A percentile compares a stretch with the other conserved stretches of the same genome.
Evolutionary conservation across 83 land plant species (phyloP).

Genomic region (Thuja plicata): DNA sequence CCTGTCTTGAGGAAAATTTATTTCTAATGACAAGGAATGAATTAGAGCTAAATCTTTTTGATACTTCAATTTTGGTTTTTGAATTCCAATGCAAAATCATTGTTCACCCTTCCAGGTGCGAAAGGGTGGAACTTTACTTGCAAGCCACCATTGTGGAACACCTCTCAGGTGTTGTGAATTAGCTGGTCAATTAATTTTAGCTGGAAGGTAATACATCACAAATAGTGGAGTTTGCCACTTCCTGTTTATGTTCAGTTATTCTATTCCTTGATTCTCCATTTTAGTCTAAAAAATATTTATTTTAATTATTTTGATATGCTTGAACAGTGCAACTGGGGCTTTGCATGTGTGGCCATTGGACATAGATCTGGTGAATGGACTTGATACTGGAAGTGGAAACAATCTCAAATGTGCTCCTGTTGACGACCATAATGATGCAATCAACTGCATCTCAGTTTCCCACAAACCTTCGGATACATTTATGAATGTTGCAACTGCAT

Average conservation of each 20-base stretch:
- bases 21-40: background rate
- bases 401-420: slow-evolving; percentile 5
- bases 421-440: slow-evolving; percentile 7
- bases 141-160: slow-evolving; percentile 26
- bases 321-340: slow-evolving; percentile 11
- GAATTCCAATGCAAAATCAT: slow-evolving; percentile 2
- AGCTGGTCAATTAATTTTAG: slow-evolving; percentile 27
- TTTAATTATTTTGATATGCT: background rate
- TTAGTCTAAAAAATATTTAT: background rate
- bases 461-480: background rate
- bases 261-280: background rate
- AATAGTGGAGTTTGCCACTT: background rate
- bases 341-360: slow-evolving; percentile 12
- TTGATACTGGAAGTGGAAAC: background rate
- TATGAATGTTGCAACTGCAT: slow-evolving; percentile 14
- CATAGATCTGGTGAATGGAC: background rate
- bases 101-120: slow-evolving; percentile 21
- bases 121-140: slow-evolving; percentile 24
- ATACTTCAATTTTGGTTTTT: background rate
- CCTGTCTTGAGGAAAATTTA: background rate
- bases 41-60: background rate
- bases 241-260: background rate
- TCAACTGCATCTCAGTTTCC: slow-evolving; percentile 17
- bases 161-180: slow-evolving; percentile 35
- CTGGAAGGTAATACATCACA: slow-evolving; percentile 35